Percentiles rank a stretch among this genome's conserved stretches.
These are phyloP conservation scores for Phaeoacremonium minimum DNA, from an alignment of 2,329 filamentous ascomycete species.

Conservation along the genomic window DNA sequence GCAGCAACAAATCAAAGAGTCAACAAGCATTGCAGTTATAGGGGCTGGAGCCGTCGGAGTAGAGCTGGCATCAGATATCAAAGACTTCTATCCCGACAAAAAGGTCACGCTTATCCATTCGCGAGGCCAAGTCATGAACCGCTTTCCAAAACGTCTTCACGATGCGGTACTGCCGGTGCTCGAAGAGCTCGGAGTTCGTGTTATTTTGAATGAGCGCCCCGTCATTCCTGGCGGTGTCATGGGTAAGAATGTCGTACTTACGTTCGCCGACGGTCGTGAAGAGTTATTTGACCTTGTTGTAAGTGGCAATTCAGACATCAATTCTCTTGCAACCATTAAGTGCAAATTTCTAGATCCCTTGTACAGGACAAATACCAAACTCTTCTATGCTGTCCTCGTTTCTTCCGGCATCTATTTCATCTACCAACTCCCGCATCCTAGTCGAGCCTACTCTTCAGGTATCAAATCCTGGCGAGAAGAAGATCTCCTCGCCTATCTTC, in stretches of 20 bases:
- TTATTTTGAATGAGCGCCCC: slow-evolving; percentile 26
- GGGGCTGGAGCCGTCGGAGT: slow-evolving; percentile 61
- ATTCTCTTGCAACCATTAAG: slow-evolving; percentile 5
- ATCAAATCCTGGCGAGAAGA: slow-evolving; percentile 31
- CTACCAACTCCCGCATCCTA: slow-evolving; percentile 43
- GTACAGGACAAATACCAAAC: slow-evolving; percentile 54
- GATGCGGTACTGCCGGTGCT: slow-evolving; percentile 33
- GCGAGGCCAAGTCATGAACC: slow-evolving; percentile 44
- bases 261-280: neutral
- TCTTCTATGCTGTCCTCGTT: slow-evolving; percentile 41
- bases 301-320: slow-evolving; percentile 1
- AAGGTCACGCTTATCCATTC: slow-evolving; percentile 55
- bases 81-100: slow-evolving; percentile 51
- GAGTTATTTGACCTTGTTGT: slow-evolving; percentile 1
- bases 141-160: slow-evolving; percentile 40
- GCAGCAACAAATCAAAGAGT: slow-evolving; percentile 38
- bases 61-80: slow-evolving; percentile 56
- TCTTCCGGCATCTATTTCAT: slow-evolving; percentile 36
- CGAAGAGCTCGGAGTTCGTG: slow-evolving; percentile 37
- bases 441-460: slow-evolving; percentile 56
- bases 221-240: slow-evolving; percentile 32
- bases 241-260: slow-evolving; percentile 46
- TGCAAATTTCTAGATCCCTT: slow-evolving; percentile 41
- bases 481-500: slow-evolving; percentile 54
- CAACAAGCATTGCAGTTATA: slow-evolving; percentile 40